Evolutionary conservation across 768 basidiomycete genomes (phyloP).

Genomic region (Russula earlei): DNA sequence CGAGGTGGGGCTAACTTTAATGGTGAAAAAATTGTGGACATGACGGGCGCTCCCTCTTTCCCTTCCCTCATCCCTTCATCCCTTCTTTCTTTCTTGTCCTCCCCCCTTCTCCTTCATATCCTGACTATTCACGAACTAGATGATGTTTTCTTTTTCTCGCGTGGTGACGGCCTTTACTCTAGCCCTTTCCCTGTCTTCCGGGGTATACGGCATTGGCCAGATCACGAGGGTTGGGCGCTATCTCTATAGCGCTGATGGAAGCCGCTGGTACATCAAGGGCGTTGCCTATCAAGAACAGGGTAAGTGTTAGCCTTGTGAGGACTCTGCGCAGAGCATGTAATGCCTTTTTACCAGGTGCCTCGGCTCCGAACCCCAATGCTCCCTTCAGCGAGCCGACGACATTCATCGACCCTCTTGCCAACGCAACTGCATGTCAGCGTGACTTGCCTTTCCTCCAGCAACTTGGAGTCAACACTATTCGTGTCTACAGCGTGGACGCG

Average conservation of each 20-base stretch:
- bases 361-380: background rate
- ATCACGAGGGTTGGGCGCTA: conserved; percentile 69
- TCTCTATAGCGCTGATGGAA: conserved; percentile 68
- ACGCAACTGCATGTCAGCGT: conserved; percentile 56
- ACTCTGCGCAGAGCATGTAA: background rate
- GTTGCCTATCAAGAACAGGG: conserved; percentile 82
- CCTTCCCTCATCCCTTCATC: background rate
- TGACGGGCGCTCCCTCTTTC: background rate
- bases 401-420: conserved; percentile 72
- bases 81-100: background rate
- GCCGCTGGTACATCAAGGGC: conserved; percentile 82
- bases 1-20: no score
- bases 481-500: conserved; percentile 81
- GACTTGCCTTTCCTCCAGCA: conserved; percentile 71
- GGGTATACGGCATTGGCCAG: conserved; percentile 55
- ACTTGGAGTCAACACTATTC: conserved; percentile 72
- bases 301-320: conserved; percentile 20
- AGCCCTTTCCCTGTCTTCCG: conserved; percentile 34
- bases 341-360: background rate
- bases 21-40: no score
- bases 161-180: conserved; percentile 28
- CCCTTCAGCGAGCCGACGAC: conserved; percentile 62
- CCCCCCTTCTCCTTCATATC: background rate
- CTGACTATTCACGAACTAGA: conserved; percentile 13
- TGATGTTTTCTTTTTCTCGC: conserved; percentile 27